Base-by-base conservation (phyloP, 768 basidiomycete genomes). In the Trametes meyenii region DNA sequence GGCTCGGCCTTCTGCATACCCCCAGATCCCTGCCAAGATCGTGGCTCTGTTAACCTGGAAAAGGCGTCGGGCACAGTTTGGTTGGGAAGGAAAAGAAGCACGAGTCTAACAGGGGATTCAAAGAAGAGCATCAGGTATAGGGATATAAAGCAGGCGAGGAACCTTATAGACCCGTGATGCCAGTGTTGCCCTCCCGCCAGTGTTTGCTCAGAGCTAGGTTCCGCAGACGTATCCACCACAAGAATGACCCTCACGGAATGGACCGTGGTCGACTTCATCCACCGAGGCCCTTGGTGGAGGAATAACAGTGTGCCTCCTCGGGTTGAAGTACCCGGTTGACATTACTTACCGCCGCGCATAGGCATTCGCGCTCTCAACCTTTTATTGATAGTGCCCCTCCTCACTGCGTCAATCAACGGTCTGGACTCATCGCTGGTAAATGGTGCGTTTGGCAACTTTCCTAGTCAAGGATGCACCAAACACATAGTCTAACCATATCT, bases 391-490 rank as follows among this genome's bases (percentile, higher is more conserved):
- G 74, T 89, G 16, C 85, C 88, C 1, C 76, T 90, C n/a, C 72
- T 89, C 58, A 87, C 88, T 16, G 82, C 86, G 17, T 75, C 81
- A 14, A 81, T 83, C 50, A 89, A 88, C 72, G 88, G 89, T 24
- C 79, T 87, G 51, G 86, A 89, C 69, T 84, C 85, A 3, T 88
- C 86, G n/a, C 73, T 87, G 46, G 77, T 87, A 16, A 88, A 88
- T 66, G 79, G 78, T 76, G 39, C n/a, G 69, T 50, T 23, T 46
- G 5, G 11, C 21, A 29, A 26, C 36, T 24, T 13, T 2, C 33
- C 38, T 16, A 50, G 24, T 12, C 19, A 1, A 23, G 77, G 76
- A 33, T 80, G 58, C 36, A 67, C 19, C 19, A 62, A 50, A 64
- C 57, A 42, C 53, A 60, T 29, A 7, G 21, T 67, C 74, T 58